A percentile compares a stretch with the other conserved stretches of the same genome.
phyloP scores from a whole-genome alignment of 2,329 filamentous ascomycete genomes.

The Simplicillium sp. region DNA sequence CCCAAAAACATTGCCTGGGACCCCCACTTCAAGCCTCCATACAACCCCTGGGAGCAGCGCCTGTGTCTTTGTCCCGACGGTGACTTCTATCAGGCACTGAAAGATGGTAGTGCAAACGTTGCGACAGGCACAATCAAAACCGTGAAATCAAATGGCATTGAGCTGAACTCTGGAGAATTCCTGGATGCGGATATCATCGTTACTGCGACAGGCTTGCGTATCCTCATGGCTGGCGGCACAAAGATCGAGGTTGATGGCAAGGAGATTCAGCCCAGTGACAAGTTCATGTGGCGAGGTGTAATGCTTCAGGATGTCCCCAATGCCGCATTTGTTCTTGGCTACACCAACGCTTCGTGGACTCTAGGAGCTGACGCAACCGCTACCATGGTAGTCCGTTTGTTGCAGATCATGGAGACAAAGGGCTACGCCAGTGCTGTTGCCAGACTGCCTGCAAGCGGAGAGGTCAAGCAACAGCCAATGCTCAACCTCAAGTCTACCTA shows the following conservation, averaged over 20 bases:
- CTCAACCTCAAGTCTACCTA: slow-evolving; percentile 42
- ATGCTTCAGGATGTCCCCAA: slow-evolving; percentile 59
- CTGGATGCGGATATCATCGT: slow-evolving; percentile 53
- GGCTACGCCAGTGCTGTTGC: slow-evolving; percentile 34
- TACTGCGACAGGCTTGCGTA: slow-evolving; percentile 53
- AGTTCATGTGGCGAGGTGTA: slow-evolving; percentile 46
- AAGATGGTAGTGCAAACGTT: slow-evolving; percentile 26
- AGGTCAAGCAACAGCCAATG: slow-evolving; percentile 22
- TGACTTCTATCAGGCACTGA: slow-evolving; percentile 33
- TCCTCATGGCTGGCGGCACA: slow-evolving; percentile 45
- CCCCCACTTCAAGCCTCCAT: slow-evolving; percentile 45
- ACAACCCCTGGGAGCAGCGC: slow-evolving; percentile 58
- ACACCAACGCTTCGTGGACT: slow-evolving; percentile 53
- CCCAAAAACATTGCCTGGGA: slow-evolving; percentile 36
- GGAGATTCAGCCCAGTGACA: slow-evolving; percentile 28
- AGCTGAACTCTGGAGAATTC: slow-evolving; percentile 29
- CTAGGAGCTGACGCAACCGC: slow-evolving; percentile 47
- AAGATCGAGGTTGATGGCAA: slow-evolving; percentile 40
- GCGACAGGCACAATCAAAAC: slow-evolving; percentile 36
- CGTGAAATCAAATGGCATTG: slow-evolving; percentile 32
- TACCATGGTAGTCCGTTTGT: slow-evolving; percentile 36
- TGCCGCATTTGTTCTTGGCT: slow-evolving; percentile 47
- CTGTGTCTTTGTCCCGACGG: slow-evolving; percentile 46
- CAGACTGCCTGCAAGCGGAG: slow-evolving; percentile 17
- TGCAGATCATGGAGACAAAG: slow-evolving; percentile 37